Percentiles rank a stretch among this genome's conserved stretches.
Conservation (phyloP, 192 early-diverging fungal species). For the Umbelopsis isabellina region DNA sequence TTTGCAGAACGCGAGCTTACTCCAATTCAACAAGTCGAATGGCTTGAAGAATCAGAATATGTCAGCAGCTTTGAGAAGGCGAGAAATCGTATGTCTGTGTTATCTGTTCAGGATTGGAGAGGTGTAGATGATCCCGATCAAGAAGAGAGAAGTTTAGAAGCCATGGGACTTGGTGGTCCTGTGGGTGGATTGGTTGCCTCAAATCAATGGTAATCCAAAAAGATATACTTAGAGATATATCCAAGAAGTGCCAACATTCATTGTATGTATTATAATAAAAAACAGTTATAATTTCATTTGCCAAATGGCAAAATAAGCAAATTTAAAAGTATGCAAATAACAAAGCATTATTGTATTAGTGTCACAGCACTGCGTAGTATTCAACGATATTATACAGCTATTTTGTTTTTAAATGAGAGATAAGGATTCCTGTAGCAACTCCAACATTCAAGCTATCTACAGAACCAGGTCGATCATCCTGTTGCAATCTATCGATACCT, state of each 20-base stretch:
- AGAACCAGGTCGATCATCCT: constrained; percentile 1
- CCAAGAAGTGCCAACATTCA: too few species aligned
- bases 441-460: constrained; percentile 47
- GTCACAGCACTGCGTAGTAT: too few species aligned
- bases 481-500: constrained; percentile 43
- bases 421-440: constrained; percentile 40
- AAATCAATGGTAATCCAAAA: neutral
- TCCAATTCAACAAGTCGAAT: constrained; percentile 13
- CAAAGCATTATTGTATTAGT: too few species aligned
- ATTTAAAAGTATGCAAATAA: too few species aligned
- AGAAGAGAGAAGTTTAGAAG: constrained; percentile 14
- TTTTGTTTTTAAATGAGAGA: constrained; percentile 19
- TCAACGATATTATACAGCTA: too few species aligned
- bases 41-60: constrained; percentile 16
- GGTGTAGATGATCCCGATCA: constrained; percentile 6
- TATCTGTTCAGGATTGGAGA: constrained; percentile 12
- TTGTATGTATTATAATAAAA: too few species aligned
- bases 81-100: constrained; percentile 11
- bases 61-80: constrained; percentile 6
- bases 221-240: neutral
- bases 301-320: too few species aligned
- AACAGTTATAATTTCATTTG: too few species aligned
- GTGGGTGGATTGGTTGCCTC: constrained; percentile 10
- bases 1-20: constrained; percentile 13
- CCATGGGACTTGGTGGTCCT: constrained; percentile 5